Evolutionary conservation across 192 early-diverging fungal genomes (phyloP).

Genomic region (Umbelopsis ramanniana): DNA sequence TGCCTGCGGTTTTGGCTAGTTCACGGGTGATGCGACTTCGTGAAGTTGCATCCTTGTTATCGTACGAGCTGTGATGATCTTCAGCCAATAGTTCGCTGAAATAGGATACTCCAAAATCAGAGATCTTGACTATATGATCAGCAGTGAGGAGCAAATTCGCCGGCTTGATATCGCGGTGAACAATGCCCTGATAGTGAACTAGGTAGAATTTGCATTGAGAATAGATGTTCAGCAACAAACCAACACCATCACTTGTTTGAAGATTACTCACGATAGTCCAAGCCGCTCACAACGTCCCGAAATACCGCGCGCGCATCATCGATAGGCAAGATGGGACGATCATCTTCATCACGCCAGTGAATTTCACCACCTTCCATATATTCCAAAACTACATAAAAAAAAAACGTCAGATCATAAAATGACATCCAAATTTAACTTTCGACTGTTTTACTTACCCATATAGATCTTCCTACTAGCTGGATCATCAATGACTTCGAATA

Average conservation of each 20-base stretch:
- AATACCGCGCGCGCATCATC: constrained; percentile 80
- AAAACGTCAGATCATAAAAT: not conserved
- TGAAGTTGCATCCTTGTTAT: not conserved
- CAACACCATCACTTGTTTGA: not conserved
- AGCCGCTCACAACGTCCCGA: constrained; percentile 85
- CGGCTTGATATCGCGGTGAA: constrained; percentile 98
- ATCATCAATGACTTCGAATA: constrained; percentile 96
- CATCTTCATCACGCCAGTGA: constrained; percentile 75
- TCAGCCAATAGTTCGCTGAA: constrained; percentile 62
- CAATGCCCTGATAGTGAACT: constrained; percentile 94
- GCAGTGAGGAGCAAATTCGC: constrained; percentile 87
- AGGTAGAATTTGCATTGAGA: not conserved
- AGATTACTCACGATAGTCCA: constrained; percentile 81
- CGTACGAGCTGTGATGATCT: constrained; percentile 34
- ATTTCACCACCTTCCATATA: constrained; percentile 94
- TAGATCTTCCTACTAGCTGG: constrained; percentile 90
- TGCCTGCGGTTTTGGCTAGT: constrained; percentile 93
- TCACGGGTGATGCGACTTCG: constrained; percentile 73
- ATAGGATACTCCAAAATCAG: constrained; percentile 97
- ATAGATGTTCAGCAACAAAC: not conserved
- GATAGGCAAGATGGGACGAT: constrained; percentile 65
- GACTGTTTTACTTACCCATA: constrained; percentile 56
- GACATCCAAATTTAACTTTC: not conserved
- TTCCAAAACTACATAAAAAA: constrained; percentile 66
- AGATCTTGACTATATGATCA: constrained; percentile 89